Conservation (phyloP, 2,329 filamentous ascomycete species). For the Fonsecaea nubica region DNA sequence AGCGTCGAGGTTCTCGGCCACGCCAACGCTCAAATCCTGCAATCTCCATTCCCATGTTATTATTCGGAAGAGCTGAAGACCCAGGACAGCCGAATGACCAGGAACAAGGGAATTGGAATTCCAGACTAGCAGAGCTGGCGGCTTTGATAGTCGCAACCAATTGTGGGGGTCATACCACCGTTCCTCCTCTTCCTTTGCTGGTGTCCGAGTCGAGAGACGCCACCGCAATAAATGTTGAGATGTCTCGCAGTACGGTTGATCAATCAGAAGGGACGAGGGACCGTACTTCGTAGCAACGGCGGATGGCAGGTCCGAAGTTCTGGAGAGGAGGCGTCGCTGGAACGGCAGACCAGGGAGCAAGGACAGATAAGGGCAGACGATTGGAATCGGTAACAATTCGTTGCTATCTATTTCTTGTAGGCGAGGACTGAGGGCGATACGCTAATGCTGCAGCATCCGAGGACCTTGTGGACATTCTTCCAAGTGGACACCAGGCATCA, state of each 20-base stretch:
- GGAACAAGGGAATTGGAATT: conserved; percentile 3
- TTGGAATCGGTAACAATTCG: not conserved
- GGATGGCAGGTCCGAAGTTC: not conserved
- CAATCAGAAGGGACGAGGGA: not conserved
- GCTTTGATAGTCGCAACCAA: not conserved
- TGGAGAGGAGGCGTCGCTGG: not conserved
- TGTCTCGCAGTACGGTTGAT: not conserved
- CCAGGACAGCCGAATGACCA: not conserved
- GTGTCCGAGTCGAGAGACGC: not conserved
- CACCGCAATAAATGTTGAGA: not conserved
- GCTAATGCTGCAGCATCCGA: conserved; percentile 6
- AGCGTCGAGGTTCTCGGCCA: conserved; percentile 3
- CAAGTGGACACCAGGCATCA: not conserved
- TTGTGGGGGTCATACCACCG: not conserved
- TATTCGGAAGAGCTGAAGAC: not conserved
- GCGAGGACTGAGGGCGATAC: not conserved
- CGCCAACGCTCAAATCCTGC: not conserved
- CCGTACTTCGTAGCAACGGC: not conserved
- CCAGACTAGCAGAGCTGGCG: not conserved
- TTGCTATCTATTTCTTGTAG: not conserved
- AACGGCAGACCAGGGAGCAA: not conserved
- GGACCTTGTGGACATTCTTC: not conserved
- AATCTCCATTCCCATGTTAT: not conserved
- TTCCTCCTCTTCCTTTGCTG: not conserved
- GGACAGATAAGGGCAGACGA: not conserved